These are phyloP conservation scores for Globisporangium apiculatum DNA, from an alignment of 352 stramenopile species.

Conservation along the genomic window DNA sequence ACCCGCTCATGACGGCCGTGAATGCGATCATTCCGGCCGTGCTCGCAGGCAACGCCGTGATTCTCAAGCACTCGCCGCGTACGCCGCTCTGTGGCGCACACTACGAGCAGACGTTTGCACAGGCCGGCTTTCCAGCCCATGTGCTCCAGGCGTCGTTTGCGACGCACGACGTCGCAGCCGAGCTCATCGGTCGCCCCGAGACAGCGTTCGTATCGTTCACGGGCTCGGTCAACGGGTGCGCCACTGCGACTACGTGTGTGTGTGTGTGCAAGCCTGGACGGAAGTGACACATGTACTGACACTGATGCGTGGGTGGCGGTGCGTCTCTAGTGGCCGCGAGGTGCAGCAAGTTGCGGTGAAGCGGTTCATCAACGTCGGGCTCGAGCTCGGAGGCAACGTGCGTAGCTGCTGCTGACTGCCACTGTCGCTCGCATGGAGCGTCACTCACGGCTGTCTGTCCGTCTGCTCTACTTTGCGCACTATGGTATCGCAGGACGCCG, in stretches of 20 bases:
- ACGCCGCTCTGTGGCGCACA: constrained; percentile 73
- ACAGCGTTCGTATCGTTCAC: constrained; percentile 82
- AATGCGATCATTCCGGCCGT: constrained; percentile 84
- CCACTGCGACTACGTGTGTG: no score
- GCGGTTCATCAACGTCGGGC: constrained; percentile 71
- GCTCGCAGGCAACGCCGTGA: constrained; percentile 68
- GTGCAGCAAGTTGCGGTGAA: constrained; percentile 48
- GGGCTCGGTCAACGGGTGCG: constrained; percentile 64
- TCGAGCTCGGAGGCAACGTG: constrained; percentile 83
- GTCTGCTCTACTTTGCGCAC: background rate
- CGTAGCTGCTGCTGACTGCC: constrained; percentile 1
- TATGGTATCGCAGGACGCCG: constrained; percentile 40
- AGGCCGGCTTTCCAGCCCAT: constrained; percentile 57
- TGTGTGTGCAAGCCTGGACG: no score
- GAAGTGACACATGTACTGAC: background rate
- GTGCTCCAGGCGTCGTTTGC: constrained; percentile 61
- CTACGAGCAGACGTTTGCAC: constrained; percentile 64
- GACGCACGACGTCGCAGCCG: constrained; percentile 54
- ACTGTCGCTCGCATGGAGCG: background rate
- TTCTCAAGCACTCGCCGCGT: constrained; percentile 76
- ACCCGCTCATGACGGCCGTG: constrained; percentile 81
- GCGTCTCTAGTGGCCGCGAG: constrained; percentile 38
- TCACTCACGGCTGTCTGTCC: background rate
- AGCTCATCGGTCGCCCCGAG: constrained; percentile 61
- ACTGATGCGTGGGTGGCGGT: background rate